Base-by-base conservation (phyloP, 805 yeast species). In the Wickerhamiella cacticola region DNA sequence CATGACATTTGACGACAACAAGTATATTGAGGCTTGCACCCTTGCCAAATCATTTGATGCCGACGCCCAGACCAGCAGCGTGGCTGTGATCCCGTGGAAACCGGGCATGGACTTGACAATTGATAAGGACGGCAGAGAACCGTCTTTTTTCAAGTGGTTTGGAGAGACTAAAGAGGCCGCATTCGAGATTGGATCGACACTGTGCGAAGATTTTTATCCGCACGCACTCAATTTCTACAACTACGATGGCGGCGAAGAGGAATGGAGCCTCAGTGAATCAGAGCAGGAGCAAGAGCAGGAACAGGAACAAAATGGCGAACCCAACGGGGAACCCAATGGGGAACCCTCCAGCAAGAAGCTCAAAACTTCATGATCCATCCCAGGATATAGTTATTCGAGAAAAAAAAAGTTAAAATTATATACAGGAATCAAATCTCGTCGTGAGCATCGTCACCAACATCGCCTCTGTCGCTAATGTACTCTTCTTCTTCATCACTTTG, bases 101-200 rank as follows among this genome's bases (percentile, higher is more conserved):
- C 55, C 63, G 22, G 79, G 74, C 36, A 71, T 79, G 53, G 69
- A 80, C 53, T 85, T 94, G 1, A 56, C 60, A 2, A 55, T 63
- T 41, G 71, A 80, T 39, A 68, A 70, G 44, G 64, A 67, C 36
- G 66, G 69, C 34, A 68, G 70, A 25, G 65, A 76, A 39, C 79
- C 80, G 58, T 78, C 89, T 12, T 81, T 89, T 58, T 88, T 89
- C 63, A 80, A 86, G 5, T 88, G 88, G 80, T 88, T 87, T 60
- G 80, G 79, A 53, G 81, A 85, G 1, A 82, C 85, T 1, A 68
- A 83, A 79, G 60, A 87, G 52, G 72, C 74, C 49, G 95, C 95
- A 21, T 89, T 80, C 52, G 86, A 80, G 9, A 69, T 88, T 48
- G 84, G 95, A 0, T 68, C 77, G 45, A 64, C 83, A 36, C 68